Evolutionary conservation across 140 eudicot species (phyloP).

Genomic region (Flaveria floridana): DNA sequence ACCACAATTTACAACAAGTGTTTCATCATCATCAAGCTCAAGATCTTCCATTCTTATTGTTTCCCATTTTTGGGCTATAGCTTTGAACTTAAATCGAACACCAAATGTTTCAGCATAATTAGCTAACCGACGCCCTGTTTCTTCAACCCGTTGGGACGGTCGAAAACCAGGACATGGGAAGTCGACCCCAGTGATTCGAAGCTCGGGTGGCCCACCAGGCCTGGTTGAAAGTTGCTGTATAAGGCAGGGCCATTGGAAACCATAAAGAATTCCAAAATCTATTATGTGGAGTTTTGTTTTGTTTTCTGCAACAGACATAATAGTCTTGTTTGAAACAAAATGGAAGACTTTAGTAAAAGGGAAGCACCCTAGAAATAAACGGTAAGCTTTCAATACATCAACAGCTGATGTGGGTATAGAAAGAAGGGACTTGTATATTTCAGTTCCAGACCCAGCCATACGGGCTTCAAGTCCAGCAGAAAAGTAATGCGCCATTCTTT

Average conservation of each 20-base stretch:
- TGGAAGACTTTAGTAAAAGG: constrained; percentile 65
- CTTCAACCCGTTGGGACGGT: constrained; percentile 81
- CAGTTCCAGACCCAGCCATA: constrained; percentile 77
- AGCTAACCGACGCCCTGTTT: constrained; percentile 72
- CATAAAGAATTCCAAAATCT: constrained; percentile 78
- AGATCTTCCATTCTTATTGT: constrained; percentile 63
- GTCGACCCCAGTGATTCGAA: constrained; percentile 83
- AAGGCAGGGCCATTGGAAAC: constrained; percentile 90
- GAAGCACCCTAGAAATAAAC: constrained; percentile 50
- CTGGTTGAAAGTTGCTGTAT: constrained; percentile 57
- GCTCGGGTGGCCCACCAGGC: constrained; percentile 80
- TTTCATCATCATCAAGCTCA: constrained; percentile 59
- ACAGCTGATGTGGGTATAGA: constrained; percentile 56
- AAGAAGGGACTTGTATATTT: constrained; percentile 44
- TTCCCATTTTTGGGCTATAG: constrained; percentile 89
- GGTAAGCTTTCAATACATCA: constrained; percentile 72
- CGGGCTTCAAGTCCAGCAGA: constrained; percentile 87
- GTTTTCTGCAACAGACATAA: constrained; percentile 49
- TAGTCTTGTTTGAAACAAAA: constrained; percentile 65
- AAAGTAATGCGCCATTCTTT: constrained; percentile 81
- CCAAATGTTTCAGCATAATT: constrained; percentile 71
- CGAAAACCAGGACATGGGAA: constrained; percentile 80
- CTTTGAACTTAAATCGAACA: constrained; percentile 67
- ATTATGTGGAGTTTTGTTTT: constrained; percentile 66
- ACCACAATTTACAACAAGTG: constrained; percentile 58